Percentiles rank a stretch among this genome's conserved stretches.
phyloP scores from a whole-genome alignment of 805 yeast species.

The Pichia pseudocactophila region DNA sequence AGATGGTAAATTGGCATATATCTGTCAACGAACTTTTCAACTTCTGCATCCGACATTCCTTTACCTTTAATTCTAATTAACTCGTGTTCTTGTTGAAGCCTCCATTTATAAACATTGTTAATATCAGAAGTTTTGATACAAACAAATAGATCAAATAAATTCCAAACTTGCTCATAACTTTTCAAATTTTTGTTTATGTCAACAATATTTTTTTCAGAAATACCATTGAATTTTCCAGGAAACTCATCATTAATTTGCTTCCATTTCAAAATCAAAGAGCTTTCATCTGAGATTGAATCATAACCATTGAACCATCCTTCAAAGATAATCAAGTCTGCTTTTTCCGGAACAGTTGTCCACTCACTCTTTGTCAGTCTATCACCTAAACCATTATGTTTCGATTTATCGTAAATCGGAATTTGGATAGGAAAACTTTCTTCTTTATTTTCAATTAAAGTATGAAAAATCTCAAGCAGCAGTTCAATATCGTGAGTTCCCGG shows the following conservation, averaged over 20 bases:
- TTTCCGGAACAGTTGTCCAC: constrained; percentile 31
- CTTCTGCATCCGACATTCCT: constrained; percentile 79
- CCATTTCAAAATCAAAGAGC: constrained; percentile 25
- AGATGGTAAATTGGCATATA: constrained; percentile 81
- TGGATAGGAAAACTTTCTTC: constrained; percentile 17
- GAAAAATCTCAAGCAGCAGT: constrained; percentile 32
- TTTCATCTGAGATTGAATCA: constrained; percentile 30
- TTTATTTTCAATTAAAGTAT: constrained; percentile 21
- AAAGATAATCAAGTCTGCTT: constrained; percentile 59
- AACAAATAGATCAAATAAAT: constrained; percentile 48
- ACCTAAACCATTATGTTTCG: constrained; percentile 63
- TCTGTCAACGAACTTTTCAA: constrained; percentile 60
- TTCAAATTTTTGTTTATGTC: constrained; percentile 45
- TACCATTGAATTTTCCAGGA: constrained; percentile 14
- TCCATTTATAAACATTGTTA: constrained; percentile 65
- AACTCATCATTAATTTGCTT: constrained; percentile 11
- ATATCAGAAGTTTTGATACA: constrained; percentile 53
- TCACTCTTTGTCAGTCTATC: constrained; percentile 44
- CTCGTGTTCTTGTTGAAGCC: constrained; percentile 65
- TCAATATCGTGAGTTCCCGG: constrained; percentile 89
- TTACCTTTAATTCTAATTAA: constrained; percentile 43
- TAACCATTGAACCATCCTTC: constrained; percentile 97
- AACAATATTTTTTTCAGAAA: constrained; percentile 18
- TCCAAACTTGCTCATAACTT: constrained; percentile 49
- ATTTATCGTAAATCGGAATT: constrained; percentile 74